Evolutionary conservation across 2,329 filamentous ascomycete species (phyloP).

Genomic region (Penicillium sp.): DNA sequence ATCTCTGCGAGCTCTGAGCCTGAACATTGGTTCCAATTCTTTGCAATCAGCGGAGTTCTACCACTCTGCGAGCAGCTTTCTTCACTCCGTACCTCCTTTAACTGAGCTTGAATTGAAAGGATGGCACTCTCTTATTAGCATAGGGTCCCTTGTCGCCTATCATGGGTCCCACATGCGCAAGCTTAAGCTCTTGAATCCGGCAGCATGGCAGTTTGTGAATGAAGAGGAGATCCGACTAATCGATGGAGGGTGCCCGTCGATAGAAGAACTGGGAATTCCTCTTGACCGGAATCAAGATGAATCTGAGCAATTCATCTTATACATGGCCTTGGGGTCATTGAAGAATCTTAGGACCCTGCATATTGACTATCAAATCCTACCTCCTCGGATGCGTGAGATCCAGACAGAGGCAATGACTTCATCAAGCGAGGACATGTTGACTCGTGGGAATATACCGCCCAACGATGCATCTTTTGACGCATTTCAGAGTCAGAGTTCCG

Average conservation of each 20-base stretch:
- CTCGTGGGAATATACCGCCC: neutral
- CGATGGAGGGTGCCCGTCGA: neutral
- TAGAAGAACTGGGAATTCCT: neutral
- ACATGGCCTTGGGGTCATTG: neutral
- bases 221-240: neutral
- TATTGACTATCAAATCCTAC: neutral
- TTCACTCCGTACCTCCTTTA: neutral
- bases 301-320: neutral
- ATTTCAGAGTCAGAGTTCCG: neutral
- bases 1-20: neutral
- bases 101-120: neutral
- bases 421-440: neutral
- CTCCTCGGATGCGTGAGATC: neutral
- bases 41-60: neutral
- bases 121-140: neutral
- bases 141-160: neutral
- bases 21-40: neutral
- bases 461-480: constrained; percentile 2
- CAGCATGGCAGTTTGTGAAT: neutral
- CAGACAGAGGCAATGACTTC: neutral
- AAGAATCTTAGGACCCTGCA: neutral
- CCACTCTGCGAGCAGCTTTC: neutral
- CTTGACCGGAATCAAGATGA: neutral
- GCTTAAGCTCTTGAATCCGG: neutral
- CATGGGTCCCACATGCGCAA: constrained; percentile 1